Evolutionary conservation across 2,329 filamentous ascomycete genomes (phyloP), one percentile per base, ranked within the genome.

Genomic region (Metarhizium rileyi): DNA sequence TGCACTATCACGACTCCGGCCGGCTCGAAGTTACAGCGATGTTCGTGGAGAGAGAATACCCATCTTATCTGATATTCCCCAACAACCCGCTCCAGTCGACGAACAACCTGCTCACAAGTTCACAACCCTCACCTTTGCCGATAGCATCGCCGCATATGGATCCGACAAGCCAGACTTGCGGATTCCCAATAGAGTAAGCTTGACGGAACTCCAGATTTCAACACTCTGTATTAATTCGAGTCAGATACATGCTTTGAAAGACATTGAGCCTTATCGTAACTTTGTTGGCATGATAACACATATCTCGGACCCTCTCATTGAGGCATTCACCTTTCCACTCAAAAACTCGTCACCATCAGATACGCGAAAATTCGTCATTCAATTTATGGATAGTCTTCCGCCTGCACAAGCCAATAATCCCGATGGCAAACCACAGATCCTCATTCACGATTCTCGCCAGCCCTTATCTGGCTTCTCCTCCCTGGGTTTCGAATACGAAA

Each of bases 101-200:
- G 58, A 60, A 20, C 53, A 51, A 16, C 55, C 57, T 5, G 59
- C 61, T 6, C 64, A 70, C 26, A 45, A 57, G 12, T 64, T 70
- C 36, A 68, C 61, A 0, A 64, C 56, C 0, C 51, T 70, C 5
- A 69, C 63, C 0, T 70, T 68, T 50, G 64, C 65, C 0, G 64
- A 70, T 2, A 63, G 85, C 18, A 97, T 98, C 83, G 70, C 76
- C 1, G 72, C 69, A 3, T 95, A 90, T 60, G 93, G 93, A 10
- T 86, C 82, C 4, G 93, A 98, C 66, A 98, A 98, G 66, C 93
- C 93, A 4, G 93, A 98, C 62, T 70, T 91, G 9, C 81, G 93
- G 18, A 84, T 90, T 35, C 78, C 80, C 1, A 83, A 81, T 25
- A 69, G 78, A 60, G 83, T 87, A 63, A 47, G 72, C 63, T 5